phyloP scores from a whole-genome alignment of 768 basidiomycete species.

The Xerocomellus intermedius region DNA sequence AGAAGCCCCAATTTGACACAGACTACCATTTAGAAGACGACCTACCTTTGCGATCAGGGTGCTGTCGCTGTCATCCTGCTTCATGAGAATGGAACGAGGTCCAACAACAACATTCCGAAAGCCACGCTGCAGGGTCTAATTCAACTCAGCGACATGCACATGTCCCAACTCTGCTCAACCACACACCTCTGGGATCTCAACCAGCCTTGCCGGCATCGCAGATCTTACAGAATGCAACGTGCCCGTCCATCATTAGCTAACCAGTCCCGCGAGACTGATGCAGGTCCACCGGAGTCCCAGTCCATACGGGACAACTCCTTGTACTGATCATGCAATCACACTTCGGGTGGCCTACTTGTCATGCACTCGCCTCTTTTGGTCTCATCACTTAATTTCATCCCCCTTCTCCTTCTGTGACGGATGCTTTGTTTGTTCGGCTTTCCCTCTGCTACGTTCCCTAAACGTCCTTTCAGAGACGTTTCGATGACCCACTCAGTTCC shows the following conservation, averaged over 20 bases:
- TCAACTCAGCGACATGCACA: constrained; percentile 26
- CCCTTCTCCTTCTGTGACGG: constrained; percentile 32
- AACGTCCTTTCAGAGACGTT: constrained; percentile 23
- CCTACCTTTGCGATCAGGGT: constrained; percentile 26
- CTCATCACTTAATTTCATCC: constrained; percentile 32
- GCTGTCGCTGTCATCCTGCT: constrained; percentile 19
- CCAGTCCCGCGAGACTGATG: constrained; percentile 13
- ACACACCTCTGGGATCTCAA: constrained; percentile 17
- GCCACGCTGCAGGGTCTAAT: constrained; percentile 28
- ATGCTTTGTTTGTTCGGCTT: constrained; percentile 27
- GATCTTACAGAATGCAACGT: constrained; percentile 26
- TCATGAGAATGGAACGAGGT: constrained; percentile 32
- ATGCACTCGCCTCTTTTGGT: constrained; percentile 26
- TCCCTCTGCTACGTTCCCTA: constrained; percentile 26
- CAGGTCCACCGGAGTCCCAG: constrained; percentile 25
- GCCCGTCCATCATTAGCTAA: constrained; percentile 19
- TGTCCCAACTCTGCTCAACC: constrained; percentile 17
- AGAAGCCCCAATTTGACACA: constrained; percentile 21
- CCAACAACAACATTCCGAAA: constrained; percentile 17
- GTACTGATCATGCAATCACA: constrained; percentile 25
- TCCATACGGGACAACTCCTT: constrained; percentile 22
- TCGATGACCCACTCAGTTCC: constrained; percentile 31
- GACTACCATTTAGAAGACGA: constrained; percentile 21
- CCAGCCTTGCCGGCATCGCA: constrained; percentile 20
- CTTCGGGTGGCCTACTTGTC: constrained; percentile 26